phyloP scores from a whole-genome alignment of 1,139 yeast genomes.

The Lodderomyces oxycetoniae region DNA sequence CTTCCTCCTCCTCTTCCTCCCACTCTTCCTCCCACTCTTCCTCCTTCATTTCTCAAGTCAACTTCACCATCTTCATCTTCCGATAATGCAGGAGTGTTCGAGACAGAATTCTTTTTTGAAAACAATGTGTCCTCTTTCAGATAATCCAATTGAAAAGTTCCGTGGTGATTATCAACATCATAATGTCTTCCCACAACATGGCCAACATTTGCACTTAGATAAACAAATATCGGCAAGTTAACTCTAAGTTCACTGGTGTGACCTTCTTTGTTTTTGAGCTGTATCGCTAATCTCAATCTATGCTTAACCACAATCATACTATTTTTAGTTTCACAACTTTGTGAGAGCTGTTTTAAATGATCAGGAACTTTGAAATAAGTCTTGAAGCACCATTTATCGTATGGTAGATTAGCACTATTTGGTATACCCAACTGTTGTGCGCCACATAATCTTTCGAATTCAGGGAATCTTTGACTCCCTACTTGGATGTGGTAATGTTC shows the following conservation, averaged over 20 bases:
- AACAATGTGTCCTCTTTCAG: conserved; percentile 35
- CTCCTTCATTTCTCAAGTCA: conserved; percentile 14
- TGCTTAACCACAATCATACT: conserved; percentile 56
- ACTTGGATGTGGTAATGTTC: conserved; percentile 45
- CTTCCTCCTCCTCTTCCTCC: conserved; percentile 18
- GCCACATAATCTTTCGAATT: conserved; percentile 37
- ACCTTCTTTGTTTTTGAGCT: conserved; percentile 55
- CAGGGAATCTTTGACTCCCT: conserved; percentile 36
- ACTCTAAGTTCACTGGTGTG: conserved; percentile 67
- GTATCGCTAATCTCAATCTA: conserved; percentile 52
- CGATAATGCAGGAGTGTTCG: conserved; percentile 14
- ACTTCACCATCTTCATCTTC: conserved; percentile 14
- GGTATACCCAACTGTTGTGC: conserved; percentile 28
- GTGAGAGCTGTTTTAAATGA: conserved; percentile 50
- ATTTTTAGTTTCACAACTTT: conserved; percentile 49
- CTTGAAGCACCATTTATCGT: conserved; percentile 50
- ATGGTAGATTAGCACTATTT: conserved; percentile 24
- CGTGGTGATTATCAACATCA: conserved; percentile 47
- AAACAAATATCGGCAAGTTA: conserved; percentile 57
- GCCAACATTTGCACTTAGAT: conserved; percentile 51
- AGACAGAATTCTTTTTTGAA: conserved; percentile 18
- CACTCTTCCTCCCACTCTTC: conserved; percentile 9
- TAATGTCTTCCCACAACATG: conserved; percentile 49
- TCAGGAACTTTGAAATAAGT: conserved; percentile 49
- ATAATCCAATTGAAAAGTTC: conserved; percentile 39